Percentiles rank a stretch among this genome's conserved stretches.
Conservation (phyloP, 2,329 filamentous ascomycete genomes). For the Neopestalotiopsis sp. region DNA sequence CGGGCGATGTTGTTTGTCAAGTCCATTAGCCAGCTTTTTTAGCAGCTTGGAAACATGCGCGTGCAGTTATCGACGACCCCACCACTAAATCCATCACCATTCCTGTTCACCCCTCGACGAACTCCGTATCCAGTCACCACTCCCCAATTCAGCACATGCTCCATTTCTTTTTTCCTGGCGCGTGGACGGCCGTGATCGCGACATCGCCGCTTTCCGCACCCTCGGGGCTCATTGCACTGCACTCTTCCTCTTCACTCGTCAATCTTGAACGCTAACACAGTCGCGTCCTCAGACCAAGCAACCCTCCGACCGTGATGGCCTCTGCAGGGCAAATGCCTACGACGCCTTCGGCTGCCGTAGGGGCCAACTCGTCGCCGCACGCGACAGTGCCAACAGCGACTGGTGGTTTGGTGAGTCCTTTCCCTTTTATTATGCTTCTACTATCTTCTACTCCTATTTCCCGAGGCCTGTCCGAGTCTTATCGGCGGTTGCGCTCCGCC, state of each 20-base stretch:
- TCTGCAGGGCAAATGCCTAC: background rate
- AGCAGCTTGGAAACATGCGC: background rate
- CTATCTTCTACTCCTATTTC: background rate
- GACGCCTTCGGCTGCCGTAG: background rate
- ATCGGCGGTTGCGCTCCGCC: background rate
- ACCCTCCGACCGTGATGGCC: conserved; percentile 18
- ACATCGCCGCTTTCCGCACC: background rate
- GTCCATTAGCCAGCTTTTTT: background rate
- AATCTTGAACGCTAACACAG: background rate
- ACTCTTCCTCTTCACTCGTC: background rate
- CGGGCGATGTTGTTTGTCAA: background rate
- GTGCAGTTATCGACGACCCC: background rate
- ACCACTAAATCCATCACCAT: background rate
- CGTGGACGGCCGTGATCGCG: background rate
- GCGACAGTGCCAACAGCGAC: conserved; percentile 17
- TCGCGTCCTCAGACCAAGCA: background rate
- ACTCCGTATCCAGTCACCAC: background rate
- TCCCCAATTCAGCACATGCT: background rate
- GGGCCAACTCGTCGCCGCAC: conserved; percentile 6
- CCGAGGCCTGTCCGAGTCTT: background rate
- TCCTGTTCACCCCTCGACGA: background rate
- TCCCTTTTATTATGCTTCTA: background rate
- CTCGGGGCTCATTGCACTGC: background rate
- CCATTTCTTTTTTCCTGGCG: background rate
- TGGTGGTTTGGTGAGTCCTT: conserved; percentile 16